Evolutionary conservation across 2,329 filamentous ascomycete species (phyloP), one percentile per base, ranked within the genome.

Genomic region (Arthrobotrys sinensis): DNA sequence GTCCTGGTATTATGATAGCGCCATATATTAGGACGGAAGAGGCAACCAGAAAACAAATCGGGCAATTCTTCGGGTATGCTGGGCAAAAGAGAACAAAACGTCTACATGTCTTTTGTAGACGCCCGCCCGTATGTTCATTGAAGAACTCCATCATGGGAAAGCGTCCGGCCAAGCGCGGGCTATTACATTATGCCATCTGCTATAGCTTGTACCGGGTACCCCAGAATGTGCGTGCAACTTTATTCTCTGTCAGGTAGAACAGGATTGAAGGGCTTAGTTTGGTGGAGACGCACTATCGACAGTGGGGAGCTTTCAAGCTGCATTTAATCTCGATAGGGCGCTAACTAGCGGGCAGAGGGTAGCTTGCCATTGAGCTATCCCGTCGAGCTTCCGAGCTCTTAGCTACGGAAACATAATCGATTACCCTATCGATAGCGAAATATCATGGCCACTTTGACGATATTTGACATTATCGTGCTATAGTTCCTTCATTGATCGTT

Each of bases 351-450:
- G 53, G 4, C 68, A 34, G 38, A 48, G 16, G 40, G 60, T 32
- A 76, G 71, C 55, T 69, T 52, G n/a, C 71, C 36, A 43, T 69
- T 43, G 24, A 76, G 64, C 55, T 65, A 43, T 67, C n/a, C 38
- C 48, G 24, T 57, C 38, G 16, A 73, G 60, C 60, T 46, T 46
- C 34, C 60, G 38, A 45, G 52, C 48, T 57, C 48, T 46, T 55
- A 55, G 71, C 46, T 64, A 21, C 12, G 34, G 16, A 55, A 43
- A 68, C 53, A 68, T 55, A 64, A 76, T 76, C 72, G 72, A 76
- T 76, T 76, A 76, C 64, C 48, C 72, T 76, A 76, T 76, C 72
- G 72, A 76, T 70, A 76, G 72, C 72, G 72, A 76, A 55, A 60
- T 40, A 73, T 73, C 60, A 73, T 66, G 69, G 69, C 69, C 40